Evolutionary conservation across 305 asterid species (phyloP), one percentile per base, ranked within the genome.

Genomic region (Nicotiana rustica): DNA sequence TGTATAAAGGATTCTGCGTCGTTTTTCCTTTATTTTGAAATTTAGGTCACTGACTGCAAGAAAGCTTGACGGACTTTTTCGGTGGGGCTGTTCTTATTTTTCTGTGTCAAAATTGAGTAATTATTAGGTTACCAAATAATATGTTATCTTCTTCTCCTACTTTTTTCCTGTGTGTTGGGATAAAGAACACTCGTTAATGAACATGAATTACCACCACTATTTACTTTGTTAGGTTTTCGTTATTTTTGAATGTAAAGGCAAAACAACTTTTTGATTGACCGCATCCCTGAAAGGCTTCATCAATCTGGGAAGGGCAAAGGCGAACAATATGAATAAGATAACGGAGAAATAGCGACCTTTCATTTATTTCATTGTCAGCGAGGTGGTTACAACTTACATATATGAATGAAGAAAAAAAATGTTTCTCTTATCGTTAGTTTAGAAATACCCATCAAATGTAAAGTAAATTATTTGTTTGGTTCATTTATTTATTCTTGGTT

Each of bases 81-180:
- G 14, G 25, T 21, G 62, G 25, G 52, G 4, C 14, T 35, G 29
- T 67, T 33, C 5, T 21, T 73, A 47, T 19, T 73, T 73, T 21
- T 44, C 12, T 21, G 41, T 73, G 62, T 73, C 79, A 73, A 73
- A 47, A 73, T 21, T 73, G 62, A 73, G 79, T 21, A 73, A 47
- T 73, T 12, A 73, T 47, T 73, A 47, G 79, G 62, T 73, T 21
- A 73, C 9, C 38, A 73, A 47, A 18, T 25, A 47, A 13, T 21
- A 6, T 69, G 35, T 10, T 41, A 35, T 70, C 10, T 21, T 49
- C 61, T 73, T 6, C 41, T 73, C 62, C 18, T 19, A 44, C 6
- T 4, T 19, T 70, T 71, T 71, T 12, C 38, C 13, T 71, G 44
- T 19, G 38, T 21, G 61, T 47, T 71, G 61, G 79, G 79, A 47